A percentile compares a stretch with the other conserved stretches of the same genome.
Conservation (phyloP, 768 basidiomycete genomes). For the Psilocybe azurescens region DNA sequence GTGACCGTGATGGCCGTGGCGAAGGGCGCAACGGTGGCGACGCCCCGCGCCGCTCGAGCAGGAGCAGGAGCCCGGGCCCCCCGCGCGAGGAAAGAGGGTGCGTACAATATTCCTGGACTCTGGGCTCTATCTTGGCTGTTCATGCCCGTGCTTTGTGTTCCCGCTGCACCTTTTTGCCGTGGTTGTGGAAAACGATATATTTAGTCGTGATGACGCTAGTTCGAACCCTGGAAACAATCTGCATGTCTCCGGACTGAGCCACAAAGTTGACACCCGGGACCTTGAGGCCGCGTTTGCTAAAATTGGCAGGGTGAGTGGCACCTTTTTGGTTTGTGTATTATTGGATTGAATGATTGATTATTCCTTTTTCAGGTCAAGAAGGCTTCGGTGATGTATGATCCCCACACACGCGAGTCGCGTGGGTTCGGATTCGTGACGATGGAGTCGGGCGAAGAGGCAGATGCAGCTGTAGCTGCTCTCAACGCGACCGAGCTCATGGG, state of each 20-base stretch:
- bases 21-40: constrained; percentile 46
- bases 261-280: constrained; percentile 76
- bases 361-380: constrained; percentile 62
- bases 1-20: not conserved
- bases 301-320: constrained; percentile 56
- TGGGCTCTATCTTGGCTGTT: constrained; percentile 24
- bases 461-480: constrained; percentile 85
- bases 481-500: constrained; percentile 88
- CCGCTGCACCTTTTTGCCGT: not conserved
- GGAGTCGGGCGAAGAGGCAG: constrained; percentile 82
- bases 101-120: constrained; percentile 31
- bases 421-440: constrained; percentile 84
- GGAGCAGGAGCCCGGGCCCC: constrained; percentile 76
- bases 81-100: constrained; percentile 62
- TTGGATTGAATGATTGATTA: not conserved
- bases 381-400: constrained; percentile 75
- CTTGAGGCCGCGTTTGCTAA: constrained; percentile 90
- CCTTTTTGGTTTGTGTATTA: constrained; percentile 7
- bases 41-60: constrained; percentile 68
- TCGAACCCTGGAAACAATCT: constrained; percentile 74
- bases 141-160: constrained; percentile 17
- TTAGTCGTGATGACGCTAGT: constrained; percentile 40
- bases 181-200: constrained; percentile 12
- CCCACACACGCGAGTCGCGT: constrained; percentile 69
- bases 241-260: constrained; percentile 63